A percentile compares a stretch with the other conserved stretches of the same genome.
These are phyloP conservation scores for Phytophthora pini DNA, from an alignment of 352 stramenopile species.

Conservation along the genomic window DNA sequence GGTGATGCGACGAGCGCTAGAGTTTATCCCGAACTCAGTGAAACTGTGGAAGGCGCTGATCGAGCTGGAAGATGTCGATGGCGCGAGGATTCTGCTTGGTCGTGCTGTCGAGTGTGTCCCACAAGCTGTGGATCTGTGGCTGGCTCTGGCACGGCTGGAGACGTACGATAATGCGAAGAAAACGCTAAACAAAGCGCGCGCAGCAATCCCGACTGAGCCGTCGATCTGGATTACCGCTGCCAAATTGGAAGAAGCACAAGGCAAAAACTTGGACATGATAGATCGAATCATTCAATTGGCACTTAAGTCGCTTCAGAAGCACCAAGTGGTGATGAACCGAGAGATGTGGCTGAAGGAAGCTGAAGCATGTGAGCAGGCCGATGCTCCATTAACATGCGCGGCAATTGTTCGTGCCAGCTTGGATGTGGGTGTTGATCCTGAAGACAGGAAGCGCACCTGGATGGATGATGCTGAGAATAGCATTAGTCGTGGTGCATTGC, in stretches of 20 bases:
- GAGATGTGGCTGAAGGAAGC: conserved; percentile 98
- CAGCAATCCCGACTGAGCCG: conserved; percentile 95
- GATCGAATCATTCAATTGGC: conserved; percentile 88
- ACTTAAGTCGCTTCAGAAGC: conserved; percentile 89
- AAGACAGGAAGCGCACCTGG: conserved; percentile 97
- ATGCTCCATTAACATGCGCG: conserved; percentile 93
- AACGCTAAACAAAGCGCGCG: conserved; percentile 96
- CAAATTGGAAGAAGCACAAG: conserved; percentile 98
- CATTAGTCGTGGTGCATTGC: conserved; percentile 80
- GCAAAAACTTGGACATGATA: conserved; percentile 84
- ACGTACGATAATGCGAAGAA: conserved; percentile 98
- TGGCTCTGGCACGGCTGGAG: conserved; percentile 97
- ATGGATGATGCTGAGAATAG: conserved; percentile 96
- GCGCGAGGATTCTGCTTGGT: conserved; percentile 95
- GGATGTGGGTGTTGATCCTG: conserved; percentile 94
- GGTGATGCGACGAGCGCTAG: conserved; percentile 91
- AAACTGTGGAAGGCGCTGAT: conserved; percentile 99
- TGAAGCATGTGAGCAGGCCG: conserved; percentile 92
- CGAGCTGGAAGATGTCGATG: conserved; percentile 97
- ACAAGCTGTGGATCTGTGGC: conserved; percentile 97
- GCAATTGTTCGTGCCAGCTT: conserved; percentile 96
- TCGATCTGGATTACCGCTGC: conserved; percentile 99
- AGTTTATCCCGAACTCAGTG: conserved; percentile 97
- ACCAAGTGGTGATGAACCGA: conserved; percentile 94
- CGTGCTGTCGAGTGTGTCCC: conserved; percentile 99